These are phyloP conservation scores for Geotrichum reessii DNA, from an alignment of 1,139 yeast genomes.

Conservation along the genomic window DNA sequence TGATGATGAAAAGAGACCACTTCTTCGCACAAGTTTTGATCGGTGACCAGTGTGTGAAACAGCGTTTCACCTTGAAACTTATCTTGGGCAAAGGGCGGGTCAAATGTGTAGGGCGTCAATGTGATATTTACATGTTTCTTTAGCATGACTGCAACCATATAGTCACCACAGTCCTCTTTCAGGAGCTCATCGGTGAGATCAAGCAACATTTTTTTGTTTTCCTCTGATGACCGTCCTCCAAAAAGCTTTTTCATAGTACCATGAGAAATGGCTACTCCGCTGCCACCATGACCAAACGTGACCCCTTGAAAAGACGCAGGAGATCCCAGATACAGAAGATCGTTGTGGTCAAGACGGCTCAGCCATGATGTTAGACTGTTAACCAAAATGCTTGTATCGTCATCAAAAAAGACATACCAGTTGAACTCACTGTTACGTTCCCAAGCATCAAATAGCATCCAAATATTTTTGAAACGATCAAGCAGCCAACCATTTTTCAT, in stretches of 20 bases:
- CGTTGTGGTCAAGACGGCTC: slow-evolving; percentile 24
- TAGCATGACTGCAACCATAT: slow-evolving; percentile 32
- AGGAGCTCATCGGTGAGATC: slow-evolving; percentile 16
- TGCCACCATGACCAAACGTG: slow-evolving; percentile 39
- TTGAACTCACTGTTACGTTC: slow-evolving; percentile 31
- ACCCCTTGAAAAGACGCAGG: slow-evolving; percentile 23
- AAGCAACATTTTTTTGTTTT: slow-evolving; percentile 25
- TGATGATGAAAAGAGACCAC: slow-evolving; percentile 35
- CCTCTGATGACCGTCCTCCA: slow-evolving; percentile 25
- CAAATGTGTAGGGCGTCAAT: slow-evolving; percentile 22
- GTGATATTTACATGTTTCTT: slow-evolving; percentile 22
- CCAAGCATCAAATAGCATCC: slow-evolving; percentile 38
- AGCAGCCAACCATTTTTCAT: slow-evolving; percentile 33
- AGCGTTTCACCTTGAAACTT: slow-evolving; percentile 35
- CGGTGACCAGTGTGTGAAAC: slow-evolving; percentile 22
- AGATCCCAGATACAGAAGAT: slow-evolving; percentile 34
- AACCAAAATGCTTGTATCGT: slow-evolving; percentile 34
- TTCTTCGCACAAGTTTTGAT: slow-evolving; percentile 32
- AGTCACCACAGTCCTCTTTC: slow-evolving; percentile 33
- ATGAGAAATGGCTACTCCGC: slow-evolving; percentile 36
- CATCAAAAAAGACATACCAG: slow-evolving; percentile 40
- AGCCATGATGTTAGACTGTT: slow-evolving; percentile 30
- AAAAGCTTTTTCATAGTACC: slow-evolving; percentile 32
- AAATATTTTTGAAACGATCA: slow-evolving; percentile 38
- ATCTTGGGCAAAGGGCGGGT: slow-evolving; percentile 22